Conservation (phyloP, 495 filamentous ascomycete genomes). For the Penicillium ucsense region DNA sequence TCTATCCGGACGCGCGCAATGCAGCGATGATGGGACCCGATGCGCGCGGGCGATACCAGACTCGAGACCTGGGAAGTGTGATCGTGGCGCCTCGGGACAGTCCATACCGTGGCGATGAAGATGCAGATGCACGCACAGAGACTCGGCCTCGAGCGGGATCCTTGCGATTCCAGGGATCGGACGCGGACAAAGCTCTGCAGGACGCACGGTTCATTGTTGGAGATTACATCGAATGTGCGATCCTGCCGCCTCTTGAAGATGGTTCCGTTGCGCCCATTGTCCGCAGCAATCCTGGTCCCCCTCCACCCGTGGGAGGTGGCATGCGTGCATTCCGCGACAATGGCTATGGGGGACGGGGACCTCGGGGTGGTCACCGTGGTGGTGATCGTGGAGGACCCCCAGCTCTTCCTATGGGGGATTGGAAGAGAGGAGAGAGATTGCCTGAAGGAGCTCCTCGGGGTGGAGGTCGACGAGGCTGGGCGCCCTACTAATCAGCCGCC, state of each 20-base stretch:
- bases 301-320: conserved; percentile 19
- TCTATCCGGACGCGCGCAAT: conserved; percentile 69
- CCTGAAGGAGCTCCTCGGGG: conserved; percentile 28
- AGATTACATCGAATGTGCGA: conserved; percentile 75
- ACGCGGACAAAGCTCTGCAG: conserved; percentile 60
- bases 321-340: conserved; percentile 42
- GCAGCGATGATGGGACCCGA: conserved; percentile 34
- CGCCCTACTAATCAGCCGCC: conserved; percentile 27
- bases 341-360: conserved; percentile 27
- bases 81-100: conserved; percentile 46
- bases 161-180: conserved; percentile 37
- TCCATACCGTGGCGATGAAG: conserved; percentile 34
- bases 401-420: conserved; percentile 22
- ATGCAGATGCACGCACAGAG: conserved; percentile 31
- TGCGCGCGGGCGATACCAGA: conserved; percentile 51
- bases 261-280: conserved; percentile 58
- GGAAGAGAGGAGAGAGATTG: conserved; percentile 35
- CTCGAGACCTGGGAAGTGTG: conserved; percentile 74
- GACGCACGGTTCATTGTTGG: conserved; percentile 79
- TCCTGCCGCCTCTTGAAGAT: conserved; percentile 64
- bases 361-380: conserved; percentile 14
- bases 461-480: conserved; percentile 30
- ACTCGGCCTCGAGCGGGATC: conserved; percentile 13
- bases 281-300: conserved; percentile 11
- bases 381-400: conserved; percentile 14